Evolutionary conservation across 2,329 filamentous ascomycete species (phyloP), one percentile per base, ranked within the genome.

Genomic region (Alternaria infectoria): DNA sequence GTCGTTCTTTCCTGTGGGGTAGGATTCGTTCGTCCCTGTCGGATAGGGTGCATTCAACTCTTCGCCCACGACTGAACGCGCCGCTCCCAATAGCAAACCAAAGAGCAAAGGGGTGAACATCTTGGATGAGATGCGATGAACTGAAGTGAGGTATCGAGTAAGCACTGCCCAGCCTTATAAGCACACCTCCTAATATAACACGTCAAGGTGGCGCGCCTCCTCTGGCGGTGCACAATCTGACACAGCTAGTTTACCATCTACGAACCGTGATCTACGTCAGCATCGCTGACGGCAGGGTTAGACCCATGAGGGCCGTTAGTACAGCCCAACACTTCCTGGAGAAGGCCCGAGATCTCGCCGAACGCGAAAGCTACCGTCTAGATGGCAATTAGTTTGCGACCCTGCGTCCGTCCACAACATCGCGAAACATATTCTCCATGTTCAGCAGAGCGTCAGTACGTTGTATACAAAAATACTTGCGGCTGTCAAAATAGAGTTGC

Each of bases 201-300:
- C 8, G 36, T 40, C n/a, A 40, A 40, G 19, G 36, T 7, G 36
- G 25, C 54, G 30, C 36, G n/a, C 36, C n/a, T 26, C 45, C 26
- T 51, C 28, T 57, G 26, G 17, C 45, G 44, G 28, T 61, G 32
- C 32, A 51, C 25, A 45, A 50, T 57, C 43, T 57, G 45, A 51
- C 6, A 57, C 19, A 40, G 46, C 52, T 36, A 36, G 40, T 44
- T 15, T 25, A 11, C 30, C 49, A 23, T 30, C 8, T 19, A 49
- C 26, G 25, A 47, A 54, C n/a, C 15, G 23, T 40, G 44, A 57
- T 47, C 43, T 44, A 49, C 47, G 28, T 45, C 49, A 52, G 44
- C 49, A 17, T 47, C 40, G 32, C 36, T 46, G 26, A 47, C 40
- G 49, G 55, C 50, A 62, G 32, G 49, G 17, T n/a, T 28, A 21